Percentiles rank a stretch among this genome's conserved stretches.
phyloP scores from a whole-genome alignment of 352 stramenopile species.

The Globisporangium mamillatum region DNA sequence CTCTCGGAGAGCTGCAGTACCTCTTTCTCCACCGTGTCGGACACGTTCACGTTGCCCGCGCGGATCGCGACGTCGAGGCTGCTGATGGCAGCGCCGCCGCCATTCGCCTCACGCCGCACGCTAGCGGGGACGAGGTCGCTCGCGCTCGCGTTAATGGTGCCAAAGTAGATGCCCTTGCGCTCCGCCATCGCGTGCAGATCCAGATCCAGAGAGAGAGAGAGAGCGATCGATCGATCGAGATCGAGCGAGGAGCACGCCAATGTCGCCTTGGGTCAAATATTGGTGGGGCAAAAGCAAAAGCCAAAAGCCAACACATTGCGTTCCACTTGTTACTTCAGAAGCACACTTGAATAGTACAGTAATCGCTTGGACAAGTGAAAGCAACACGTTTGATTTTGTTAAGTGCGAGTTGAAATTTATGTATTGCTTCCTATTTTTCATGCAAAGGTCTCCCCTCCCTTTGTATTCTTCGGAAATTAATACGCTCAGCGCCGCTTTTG shows the following conservation, averaged over 20 bases:
- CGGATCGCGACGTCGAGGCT: conserved; percentile 71
- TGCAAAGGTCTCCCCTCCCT: no score
- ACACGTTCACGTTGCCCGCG: conserved; percentile 81
- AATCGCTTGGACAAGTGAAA: no score
- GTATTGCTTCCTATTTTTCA: no score
- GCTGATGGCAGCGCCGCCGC: conserved; percentile 10
- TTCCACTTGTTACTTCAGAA: no score
- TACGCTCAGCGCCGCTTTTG: no score
- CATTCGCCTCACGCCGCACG: conserved; percentile 21
- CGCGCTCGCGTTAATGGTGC: conserved; percentile 43
- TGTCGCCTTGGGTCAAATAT: neutral
- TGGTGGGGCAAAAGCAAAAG: neutral
- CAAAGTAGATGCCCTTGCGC: conserved; percentile 83
- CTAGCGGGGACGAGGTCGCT: conserved; percentile 46
- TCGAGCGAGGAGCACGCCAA: neutral
- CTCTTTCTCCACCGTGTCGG: conserved; percentile 72
- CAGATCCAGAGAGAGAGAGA: neutral
- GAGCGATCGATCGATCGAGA: neutral
- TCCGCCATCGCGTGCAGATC: conserved; percentile 39
- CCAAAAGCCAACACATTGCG: no score
- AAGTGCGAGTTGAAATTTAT: no score
- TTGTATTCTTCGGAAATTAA: no score
- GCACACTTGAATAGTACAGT: no score
- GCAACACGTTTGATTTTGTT: no score
- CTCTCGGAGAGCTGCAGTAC: conserved; percentile 83